Base-by-base conservation (phyloP, 2,329 filamentous ascomycete species). In the Claviceps humidiphila region DNA sequence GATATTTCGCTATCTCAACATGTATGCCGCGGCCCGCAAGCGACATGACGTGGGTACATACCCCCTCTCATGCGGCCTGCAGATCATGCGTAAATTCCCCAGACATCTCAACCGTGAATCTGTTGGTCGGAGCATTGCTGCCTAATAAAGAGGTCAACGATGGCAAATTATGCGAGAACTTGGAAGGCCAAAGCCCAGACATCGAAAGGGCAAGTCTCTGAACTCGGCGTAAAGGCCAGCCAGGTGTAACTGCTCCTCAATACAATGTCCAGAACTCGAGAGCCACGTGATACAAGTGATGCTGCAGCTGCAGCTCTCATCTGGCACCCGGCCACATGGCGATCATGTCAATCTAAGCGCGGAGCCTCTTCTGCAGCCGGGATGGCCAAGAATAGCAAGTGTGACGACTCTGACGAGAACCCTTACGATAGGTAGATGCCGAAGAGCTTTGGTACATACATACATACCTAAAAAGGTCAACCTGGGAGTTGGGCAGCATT, bases 91-190 rank as follows among this genome's bases (percentile, higher is more conserved):
- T 22, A n/a, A 26, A 26, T 26, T 20, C 20, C 20, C 5, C 42
- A 20, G 41, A 42, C 17, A 11, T 22, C 40, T 17, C 17, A 42
- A 20, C 17, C 40, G 22, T 42, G 17, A 42, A 42, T 42, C 40
- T 42, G 17, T 8, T 22, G 17, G 9, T 9, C 17, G 3, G 42
- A 52, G 57, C 57, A 58, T 57, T 58, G 57, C 49, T 58, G 57
- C 57, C 55, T 55, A 55, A 58, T 55, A 55, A 58, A 9, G 30
- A 34, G 30, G 30, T 34, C 30, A 34, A 34, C 9, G 30, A 34
- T 34, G 9, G 30, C 30, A 34, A 34, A 34, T 34, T 34, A 34
- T 34, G 30, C 30, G 9, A 1, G 30, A 22, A 22, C 22, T 22
- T 22, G 22, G 22, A 34, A 34, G 30, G 30, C 9, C 30, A 34